A percentile compares a stretch with the other conserved stretches of the same genome.
phyloP scores from a whole-genome alignment of 331 rosid genomes.

The Cydonia oblonga region DNA sequence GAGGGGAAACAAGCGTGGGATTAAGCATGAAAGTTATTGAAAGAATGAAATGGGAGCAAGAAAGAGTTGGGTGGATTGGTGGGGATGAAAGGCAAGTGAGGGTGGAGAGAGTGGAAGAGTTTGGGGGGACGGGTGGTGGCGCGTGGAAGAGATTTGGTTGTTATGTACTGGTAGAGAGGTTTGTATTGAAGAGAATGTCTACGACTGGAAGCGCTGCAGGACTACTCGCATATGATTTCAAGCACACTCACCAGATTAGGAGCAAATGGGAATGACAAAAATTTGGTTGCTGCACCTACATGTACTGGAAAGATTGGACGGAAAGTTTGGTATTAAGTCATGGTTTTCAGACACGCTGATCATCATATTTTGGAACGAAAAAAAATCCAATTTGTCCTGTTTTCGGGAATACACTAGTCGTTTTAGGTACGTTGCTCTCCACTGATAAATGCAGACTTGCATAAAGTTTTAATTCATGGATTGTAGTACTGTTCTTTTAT shows the following conservation, averaged over 20 bases:
- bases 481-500: too few species aligned
- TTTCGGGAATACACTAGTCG: too few species aligned
- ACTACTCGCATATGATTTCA: slow-evolving; percentile 24
- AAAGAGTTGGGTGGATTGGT: slow-evolving; percentile 12
- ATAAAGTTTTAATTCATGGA: too few species aligned
- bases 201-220: slow-evolving; percentile 16
- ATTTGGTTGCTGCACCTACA: background rate
- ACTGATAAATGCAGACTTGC: too few species aligned
- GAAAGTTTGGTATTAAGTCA: too few species aligned
- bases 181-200: slow-evolving; percentile 27
- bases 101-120: slow-evolving; percentile 24
- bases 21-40: slow-evolving; percentile 8
- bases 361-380: too few species aligned
- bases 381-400: background rate
- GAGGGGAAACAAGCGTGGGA: slow-evolving; percentile 4
- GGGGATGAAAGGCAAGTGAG: background rate
- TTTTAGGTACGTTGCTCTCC: background rate
- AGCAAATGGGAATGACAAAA: slow-evolving; percentile 32
- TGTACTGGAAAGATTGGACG: too few species aligned
- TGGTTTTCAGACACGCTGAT: background rate
- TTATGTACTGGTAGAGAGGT: slow-evolving; percentile 39
- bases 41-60: slow-evolving; percentile 24
- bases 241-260: slow-evolving; percentile 26
- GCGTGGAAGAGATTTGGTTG: slow-evolving; percentile 36
- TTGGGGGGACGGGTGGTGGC: slow-evolving; percentile 2